These are phyloP conservation scores for Xylariaceae sp. DNA, from an alignment of 2,329 filamentous ascomycete genomes.

Conservation along the genomic window DNA sequence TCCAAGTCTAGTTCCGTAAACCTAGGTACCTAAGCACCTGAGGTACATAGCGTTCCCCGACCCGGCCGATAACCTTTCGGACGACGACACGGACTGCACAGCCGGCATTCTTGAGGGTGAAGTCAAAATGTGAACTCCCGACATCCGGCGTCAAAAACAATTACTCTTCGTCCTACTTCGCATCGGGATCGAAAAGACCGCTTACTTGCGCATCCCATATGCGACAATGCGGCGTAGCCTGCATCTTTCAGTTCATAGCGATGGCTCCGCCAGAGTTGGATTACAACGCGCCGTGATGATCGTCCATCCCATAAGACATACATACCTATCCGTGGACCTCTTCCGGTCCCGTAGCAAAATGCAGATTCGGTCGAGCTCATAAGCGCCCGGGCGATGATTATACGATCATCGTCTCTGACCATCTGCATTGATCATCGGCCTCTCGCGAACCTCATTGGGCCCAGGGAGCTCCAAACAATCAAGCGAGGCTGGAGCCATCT, in stretches of 20 bases:
- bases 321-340: neutral
- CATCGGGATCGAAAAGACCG: no score
- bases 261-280: no score
- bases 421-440: conserved; percentile 2
- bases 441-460: conserved; percentile 13
- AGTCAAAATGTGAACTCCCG: no score
- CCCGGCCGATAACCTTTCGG: no score
- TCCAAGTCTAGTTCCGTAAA: no score
- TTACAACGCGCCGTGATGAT: neutral
- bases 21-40: no score
- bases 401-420: neutral
- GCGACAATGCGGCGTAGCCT: neutral
- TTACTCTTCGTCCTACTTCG: no score
- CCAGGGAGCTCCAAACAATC: conserved; percentile 17
- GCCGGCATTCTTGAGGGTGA: no score
- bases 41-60: no score
- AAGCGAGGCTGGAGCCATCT: conserved; percentile 23
- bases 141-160: no score
- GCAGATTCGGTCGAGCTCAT: conserved; percentile 2
- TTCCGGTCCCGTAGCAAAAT: neutral
- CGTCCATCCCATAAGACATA: neutral
- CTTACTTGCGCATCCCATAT: neutral
- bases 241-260: no score
- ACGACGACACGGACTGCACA: no score
- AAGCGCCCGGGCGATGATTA: conserved; percentile 14